These are phyloP conservation scores for Termitomyces sp. DNA, from an alignment of 768 basidiomycete genomes.

Conservation along the genomic window DNA sequence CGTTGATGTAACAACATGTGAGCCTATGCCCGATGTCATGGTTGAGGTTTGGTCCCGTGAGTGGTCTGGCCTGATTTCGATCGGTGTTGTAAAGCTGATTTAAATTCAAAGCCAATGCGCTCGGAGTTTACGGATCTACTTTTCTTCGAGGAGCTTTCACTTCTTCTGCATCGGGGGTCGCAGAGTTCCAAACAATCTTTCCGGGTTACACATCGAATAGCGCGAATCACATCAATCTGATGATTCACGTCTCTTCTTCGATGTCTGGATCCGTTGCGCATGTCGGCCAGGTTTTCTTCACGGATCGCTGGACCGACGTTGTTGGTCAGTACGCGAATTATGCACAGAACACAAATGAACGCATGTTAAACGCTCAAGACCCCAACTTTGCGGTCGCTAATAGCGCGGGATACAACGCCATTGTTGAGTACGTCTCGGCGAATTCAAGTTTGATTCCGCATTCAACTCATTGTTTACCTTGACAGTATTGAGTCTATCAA, in stretches of 20 bases:
- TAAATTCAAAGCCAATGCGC: constrained; percentile 11
- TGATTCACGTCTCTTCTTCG: constrained; percentile 13
- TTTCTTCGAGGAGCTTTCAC: constrained; percentile 15
- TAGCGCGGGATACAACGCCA: constrained; percentile 22
- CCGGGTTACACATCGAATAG: constrained; percentile 11
- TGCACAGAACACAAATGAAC: constrained; percentile 14
- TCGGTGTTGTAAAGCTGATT: background rate
- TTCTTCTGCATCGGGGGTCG: constrained; percentile 7
- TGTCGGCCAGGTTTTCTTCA: constrained; percentile 16
- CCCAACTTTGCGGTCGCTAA: constrained; percentile 16
- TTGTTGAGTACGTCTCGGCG: constrained; percentile 19
- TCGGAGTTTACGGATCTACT: constrained; percentile 13
- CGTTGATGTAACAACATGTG: constrained; percentile 32
- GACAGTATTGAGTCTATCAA: constrained; percentile 18
- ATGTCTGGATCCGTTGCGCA: constrained; percentile 11
- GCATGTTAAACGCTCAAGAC: constrained; percentile 19
- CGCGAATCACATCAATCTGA: constrained; percentile 15
- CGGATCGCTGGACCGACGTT: constrained; percentile 18
- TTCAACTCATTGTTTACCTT: background rate
- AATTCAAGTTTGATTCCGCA: background rate
- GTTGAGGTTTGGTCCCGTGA: constrained; percentile 24
- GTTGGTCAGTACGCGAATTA: constrained; percentile 11
- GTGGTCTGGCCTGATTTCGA: background rate
- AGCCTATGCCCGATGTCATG: constrained; percentile 30
- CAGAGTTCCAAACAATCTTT: constrained; percentile 16